Base-by-base conservation (phyloP, 2,329 filamentous ascomycete genomes). In the Trichoderma sp. region DNA sequence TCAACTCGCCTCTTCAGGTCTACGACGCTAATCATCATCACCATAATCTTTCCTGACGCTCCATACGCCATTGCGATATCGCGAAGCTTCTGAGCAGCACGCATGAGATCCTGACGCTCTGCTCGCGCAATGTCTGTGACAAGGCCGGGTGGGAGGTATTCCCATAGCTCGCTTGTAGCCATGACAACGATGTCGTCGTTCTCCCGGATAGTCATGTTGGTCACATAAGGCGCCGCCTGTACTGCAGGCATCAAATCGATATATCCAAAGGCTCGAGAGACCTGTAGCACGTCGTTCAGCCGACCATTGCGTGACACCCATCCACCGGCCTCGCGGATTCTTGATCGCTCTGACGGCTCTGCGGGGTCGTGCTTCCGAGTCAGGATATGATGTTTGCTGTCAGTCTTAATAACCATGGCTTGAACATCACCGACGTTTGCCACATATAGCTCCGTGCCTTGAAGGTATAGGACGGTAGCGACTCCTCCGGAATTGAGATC, bases 31-130 rank as follows among this genome's bases (percentile, higher is more conserved):
- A 99, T 89, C 83, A 99, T 92, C 94, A 98, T 98, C 53, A 99
- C 93, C 94, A 98, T 98, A 71, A 98, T 92, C 81, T 99, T 99
- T 75, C 90, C 91, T 1, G 90, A 94, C 13, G 94, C 92, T 64
- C 95, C 95, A 77, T 97, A 98, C 1, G 94, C 93, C 76, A 99
- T 97, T 50, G 95, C 95, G 65, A 98, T 84, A 80, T 99, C 95
- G 68, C 95, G 89, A 35, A 99, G 86, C 80, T 97, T 97, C 77
- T 98, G 94, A 4, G 95, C 91, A 17, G 94, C 95, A 65, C 92
- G 87, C 95, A 99, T 99, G 53, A 97, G 84, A 77, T 99, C 94
- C 54, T 88, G 87, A 7, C 93, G 89, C 78, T 97, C 94, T 27
- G 91, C 91, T 70, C 94, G 87, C 19, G 93, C 93, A 64, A 98